Percentiles rank a stretch among this genome's conserved stretches.
Conservation (phyloP, 1,284 basidiomycete genomes). For the Leccinum pallidistipes region DNA sequence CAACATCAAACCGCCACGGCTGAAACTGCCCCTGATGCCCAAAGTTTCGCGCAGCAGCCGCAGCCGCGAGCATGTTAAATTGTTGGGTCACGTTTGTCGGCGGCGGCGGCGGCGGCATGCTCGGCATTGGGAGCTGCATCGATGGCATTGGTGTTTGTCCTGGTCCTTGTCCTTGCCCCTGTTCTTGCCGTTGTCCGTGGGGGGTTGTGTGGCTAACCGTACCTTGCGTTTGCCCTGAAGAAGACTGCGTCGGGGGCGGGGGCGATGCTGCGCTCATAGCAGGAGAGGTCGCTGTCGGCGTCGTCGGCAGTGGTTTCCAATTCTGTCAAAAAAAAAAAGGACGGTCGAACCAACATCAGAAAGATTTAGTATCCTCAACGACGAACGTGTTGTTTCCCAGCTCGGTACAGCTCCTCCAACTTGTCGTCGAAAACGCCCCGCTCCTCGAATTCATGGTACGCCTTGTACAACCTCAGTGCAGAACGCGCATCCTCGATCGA, state of each 20-base stretch:
- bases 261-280: not conserved
- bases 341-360: not conserved
- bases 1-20: slow-evolving; percentile 20
- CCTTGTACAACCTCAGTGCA: slow-evolving; percentile 85
- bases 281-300: slow-evolving; percentile 15
- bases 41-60: slow-evolving; percentile 24
- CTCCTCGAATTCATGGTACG: slow-evolving; percentile 77
- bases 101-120: slow-evolving; percentile 6
- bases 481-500: slow-evolving; percentile 95
- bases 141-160: not conserved
- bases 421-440: slow-evolving; percentile 84
- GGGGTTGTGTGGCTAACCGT: not conserved
- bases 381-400: slow-evolving; percentile 70
- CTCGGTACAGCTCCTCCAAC: slow-evolving; percentile 79
- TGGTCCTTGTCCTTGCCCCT: not conserved
- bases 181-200: not conserved
- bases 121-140: not conserved
- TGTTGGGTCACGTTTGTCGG: slow-evolving; percentile 10
- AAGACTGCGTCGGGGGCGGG: not conserved
- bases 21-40: slow-evolving; percentile 26
- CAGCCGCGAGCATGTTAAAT: slow-evolving; percentile 14
- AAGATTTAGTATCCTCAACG: not conserved
- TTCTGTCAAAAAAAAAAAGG: slow-evolving; percentile 39
- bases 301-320: slow-evolving; percentile 53
- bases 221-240: not conserved